Evolutionary conservation across 805 yeast genomes (phyloP), one percentile per base, ranked within the genome.

Genomic region (Millerago galiae): DNA sequence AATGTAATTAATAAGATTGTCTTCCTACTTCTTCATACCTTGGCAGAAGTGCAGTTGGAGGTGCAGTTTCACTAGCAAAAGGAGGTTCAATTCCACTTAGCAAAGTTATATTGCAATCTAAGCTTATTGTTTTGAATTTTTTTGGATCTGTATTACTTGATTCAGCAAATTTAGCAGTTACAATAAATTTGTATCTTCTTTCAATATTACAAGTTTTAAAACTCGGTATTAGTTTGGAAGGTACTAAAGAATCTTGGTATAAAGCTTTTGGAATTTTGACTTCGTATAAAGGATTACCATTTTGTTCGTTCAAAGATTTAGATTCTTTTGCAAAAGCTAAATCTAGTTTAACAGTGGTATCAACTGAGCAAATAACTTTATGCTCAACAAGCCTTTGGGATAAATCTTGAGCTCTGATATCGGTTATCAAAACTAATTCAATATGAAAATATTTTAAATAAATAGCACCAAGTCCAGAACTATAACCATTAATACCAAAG

Each of bases 141-240:
- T 35, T 39, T 5, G 35, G 14, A 14, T 31, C 35, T 2, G 41
- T 27, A 3, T 12, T 28, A 14, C 15, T 34, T 1, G 44, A 31
- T 7, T 44, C 48, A 3, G 43, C 37, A 37, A 70, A 53, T 3
- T 66, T 69, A 5, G 60, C 68, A 2, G 51, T 48, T 13, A 73
- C 52, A 28, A 51, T 57, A 30, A 76, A 41, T 8, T 55, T 49
- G 53, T 77, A 75, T 11, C 45, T 48, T 35, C 85, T 65, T 10
- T 64, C 56, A 14, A 81, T 65, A 51, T 78, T 79, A 51, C 85
- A 78, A 3, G 79, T 70, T 21, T 54, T 59, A 56, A 81, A 81
- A 34, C 65, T 52, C 33, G 48, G 45, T 4, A 30, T 24, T 12
- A 41, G 9, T 6, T 18, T n/a, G 21, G 74, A 68, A 0, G 86